These are phyloP conservation scores for Acorus gramineus DNA, from an alignment of 106 monocot genomes.

Conservation along the genomic window DNA sequence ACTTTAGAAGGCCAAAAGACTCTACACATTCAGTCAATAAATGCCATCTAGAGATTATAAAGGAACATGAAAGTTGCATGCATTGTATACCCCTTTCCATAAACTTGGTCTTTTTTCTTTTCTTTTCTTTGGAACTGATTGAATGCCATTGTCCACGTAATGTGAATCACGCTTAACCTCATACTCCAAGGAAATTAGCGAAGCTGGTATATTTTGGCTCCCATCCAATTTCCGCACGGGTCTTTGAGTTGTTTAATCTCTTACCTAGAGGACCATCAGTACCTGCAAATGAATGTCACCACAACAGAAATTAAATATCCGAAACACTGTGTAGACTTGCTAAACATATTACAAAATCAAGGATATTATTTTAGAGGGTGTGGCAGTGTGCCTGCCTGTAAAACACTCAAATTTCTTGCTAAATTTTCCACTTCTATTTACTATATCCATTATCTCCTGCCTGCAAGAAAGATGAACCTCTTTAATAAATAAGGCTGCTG, in stretches of 20 bases:
- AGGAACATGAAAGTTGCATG: no score
- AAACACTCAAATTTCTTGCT: slow-evolving; percentile 57
- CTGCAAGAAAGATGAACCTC: slow-evolving; percentile 19
- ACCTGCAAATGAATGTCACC: slow-evolving; percentile 21
- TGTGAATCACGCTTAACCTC: background rate
- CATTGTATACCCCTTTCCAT: no score
- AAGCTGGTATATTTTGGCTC: slow-evolving; percentile 13
- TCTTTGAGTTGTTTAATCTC: slow-evolving; percentile 17
- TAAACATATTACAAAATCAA: background rate
- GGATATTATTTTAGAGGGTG: background rate
- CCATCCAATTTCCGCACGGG: slow-evolving; percentile 15
- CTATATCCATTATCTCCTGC: slow-evolving; percentile 78
- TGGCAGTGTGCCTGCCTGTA: slow-evolving; percentile 31
- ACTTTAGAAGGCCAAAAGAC: no score
- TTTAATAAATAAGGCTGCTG: background rate
- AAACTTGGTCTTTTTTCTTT: no score
- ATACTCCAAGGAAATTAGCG: slow-evolving; percentile 9
- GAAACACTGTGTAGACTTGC: background rate
- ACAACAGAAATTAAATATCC: background rate
- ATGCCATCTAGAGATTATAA: no score
- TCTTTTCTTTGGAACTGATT: no score
- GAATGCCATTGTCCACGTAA: no score
- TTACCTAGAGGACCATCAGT: slow-evolving; percentile 32
- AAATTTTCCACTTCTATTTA: slow-evolving; percentile 62
- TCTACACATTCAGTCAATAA: no score